Conservation (phyloP, 148 eudicot genomes). For the Chenopodium suecicum region DNA sequence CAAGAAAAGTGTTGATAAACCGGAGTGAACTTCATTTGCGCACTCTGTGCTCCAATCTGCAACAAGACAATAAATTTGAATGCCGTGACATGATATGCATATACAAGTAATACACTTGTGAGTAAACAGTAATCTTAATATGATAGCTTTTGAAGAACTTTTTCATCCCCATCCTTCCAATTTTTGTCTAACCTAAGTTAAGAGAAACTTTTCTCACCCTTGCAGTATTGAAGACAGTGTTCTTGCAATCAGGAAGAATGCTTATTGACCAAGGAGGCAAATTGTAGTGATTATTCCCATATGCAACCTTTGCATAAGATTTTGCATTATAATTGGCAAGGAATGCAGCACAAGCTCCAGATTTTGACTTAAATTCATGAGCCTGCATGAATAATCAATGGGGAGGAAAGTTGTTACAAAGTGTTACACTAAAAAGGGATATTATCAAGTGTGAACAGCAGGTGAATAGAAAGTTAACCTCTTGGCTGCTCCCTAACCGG, state of each 20-base stretch:
- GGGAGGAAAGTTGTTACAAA: background rate
- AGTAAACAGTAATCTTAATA: background rate
- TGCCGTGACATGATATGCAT: background rate
- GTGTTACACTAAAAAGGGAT: background rate
- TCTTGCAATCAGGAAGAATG: slow-evolving; percentile 90
- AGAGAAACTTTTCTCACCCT: slow-evolving; percentile 44
- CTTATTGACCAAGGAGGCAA: slow-evolving; percentile 90
- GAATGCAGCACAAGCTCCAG: slow-evolving; percentile 85
- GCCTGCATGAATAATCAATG: slow-evolving; percentile 38
- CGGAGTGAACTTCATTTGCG: slow-evolving; percentile 45
- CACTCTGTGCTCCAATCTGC: slow-evolving; percentile 54
- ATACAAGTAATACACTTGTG: background rate
- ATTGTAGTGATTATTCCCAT: slow-evolving; percentile 47
- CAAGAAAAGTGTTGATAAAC: slow-evolving; percentile 42
- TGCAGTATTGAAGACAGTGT: slow-evolving; percentile 75
- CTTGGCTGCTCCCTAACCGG: slow-evolving; percentile 55
- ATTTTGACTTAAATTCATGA: slow-evolving; percentile 53
- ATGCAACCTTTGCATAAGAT: slow-evolving; percentile 51
- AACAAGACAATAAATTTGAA: background rate
- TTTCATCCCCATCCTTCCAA: background rate
- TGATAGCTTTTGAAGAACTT: background rate
- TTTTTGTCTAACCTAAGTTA: background rate
- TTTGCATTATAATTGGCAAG: slow-evolving; percentile 60
- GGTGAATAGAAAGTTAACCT: slow-evolving; percentile 41
- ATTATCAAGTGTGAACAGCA: background rate